phyloP scores from a whole-genome alignment of 2,329 filamentous ascomycete genomes.

The Dryadomyces quercus-mongolicae region DNA sequence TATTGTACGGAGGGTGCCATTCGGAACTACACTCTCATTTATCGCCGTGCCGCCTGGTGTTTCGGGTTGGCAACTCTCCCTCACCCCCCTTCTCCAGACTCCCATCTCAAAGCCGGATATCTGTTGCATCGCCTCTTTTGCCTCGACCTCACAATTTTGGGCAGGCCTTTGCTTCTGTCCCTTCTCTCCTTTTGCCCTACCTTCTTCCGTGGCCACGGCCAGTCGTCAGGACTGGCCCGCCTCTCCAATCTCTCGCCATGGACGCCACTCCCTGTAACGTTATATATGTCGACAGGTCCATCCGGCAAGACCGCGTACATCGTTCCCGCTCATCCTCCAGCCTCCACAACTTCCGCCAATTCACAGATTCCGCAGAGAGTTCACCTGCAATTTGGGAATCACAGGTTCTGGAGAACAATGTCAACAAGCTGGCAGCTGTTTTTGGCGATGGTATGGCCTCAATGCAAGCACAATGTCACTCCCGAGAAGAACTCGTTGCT shows the following conservation, averaged over 20 bases:
- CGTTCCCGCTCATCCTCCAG: constrained; percentile 16
- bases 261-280: constrained; percentile 45
- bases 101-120: not conserved
- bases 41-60: constrained; percentile 11
- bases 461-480: not conserved
- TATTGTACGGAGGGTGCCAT: constrained; percentile 8
- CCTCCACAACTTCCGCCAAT: constrained; percentile 3
- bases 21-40: constrained; percentile 6
- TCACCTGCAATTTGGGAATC: constrained; percentile 17
- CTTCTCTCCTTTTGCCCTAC: not conserved
- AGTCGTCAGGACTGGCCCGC: constrained; percentile 46
- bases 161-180: not conserved
- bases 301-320: constrained; percentile 33
- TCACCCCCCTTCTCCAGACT: not conserved
- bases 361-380: not conserved
- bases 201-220: constrained; percentile 34
- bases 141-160: not conserved
- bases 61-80: constrained; percentile 13
- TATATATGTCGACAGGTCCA: constrained; percentile 46
- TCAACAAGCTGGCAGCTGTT: constrained; percentile 36
- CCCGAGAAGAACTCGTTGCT: too few species aligned
- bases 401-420: constrained; percentile 30
- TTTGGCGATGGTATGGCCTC: constrained; percentile 39
- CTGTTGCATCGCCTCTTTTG: not conserved
- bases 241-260: constrained; percentile 38